Evolutionary conservation across 1,139 yeast genomes (phyloP).

Genomic region (Lizanozyma gosingica): DNA sequence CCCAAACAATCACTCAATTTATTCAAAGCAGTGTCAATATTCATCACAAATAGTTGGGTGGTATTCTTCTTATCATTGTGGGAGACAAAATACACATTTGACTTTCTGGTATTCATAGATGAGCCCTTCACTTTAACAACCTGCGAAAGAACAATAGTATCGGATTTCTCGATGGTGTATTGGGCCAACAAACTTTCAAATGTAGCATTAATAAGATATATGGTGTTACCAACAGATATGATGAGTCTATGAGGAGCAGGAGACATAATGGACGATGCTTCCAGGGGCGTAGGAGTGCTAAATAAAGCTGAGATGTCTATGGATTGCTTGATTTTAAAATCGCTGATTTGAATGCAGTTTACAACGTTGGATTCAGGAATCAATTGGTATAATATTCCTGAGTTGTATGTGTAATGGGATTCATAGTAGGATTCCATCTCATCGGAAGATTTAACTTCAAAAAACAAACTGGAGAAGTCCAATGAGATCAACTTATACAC

Average conservation of each 20-base stretch:
- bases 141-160: slow-evolving; percentile 21
- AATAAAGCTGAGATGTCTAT: slow-evolving; percentile 11
- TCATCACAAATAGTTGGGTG: slow-evolving; percentile 34
- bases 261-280: slow-evolving; percentile 11
- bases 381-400: slow-evolving; percentile 21
- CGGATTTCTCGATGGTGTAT: slow-evolving; percentile 16
- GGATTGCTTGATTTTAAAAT: background rate
- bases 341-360: background rate
- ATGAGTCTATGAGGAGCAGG: slow-evolving; percentile 40
- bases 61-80: slow-evolving; percentile 35
- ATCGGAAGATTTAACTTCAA: slow-evolving; percentile 13
- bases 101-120: slow-evolving; percentile 27
- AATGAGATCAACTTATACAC: slow-evolving; percentile 18
- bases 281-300: background rate
- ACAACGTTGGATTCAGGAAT: slow-evolving; percentile 4
- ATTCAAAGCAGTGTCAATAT: slow-evolving; percentile 62
- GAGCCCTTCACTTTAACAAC: slow-evolving; percentile 36
- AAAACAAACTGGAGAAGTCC: slow-evolving; percentile 7
- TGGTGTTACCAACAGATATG: slow-evolving; percentile 27
- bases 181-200: slow-evolving; percentile 36
- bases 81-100: slow-evolving; percentile 36
- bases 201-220: slow-evolving; percentile 36
- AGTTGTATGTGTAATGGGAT: slow-evolving; percentile 16
- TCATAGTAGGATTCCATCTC: slow-evolving; percentile 5
- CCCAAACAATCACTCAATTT: slow-evolving; percentile 68